Evolutionary conservation across 2,329 filamentous ascomycete species (phyloP).

Genomic region (Phialophora tarda): DNA sequence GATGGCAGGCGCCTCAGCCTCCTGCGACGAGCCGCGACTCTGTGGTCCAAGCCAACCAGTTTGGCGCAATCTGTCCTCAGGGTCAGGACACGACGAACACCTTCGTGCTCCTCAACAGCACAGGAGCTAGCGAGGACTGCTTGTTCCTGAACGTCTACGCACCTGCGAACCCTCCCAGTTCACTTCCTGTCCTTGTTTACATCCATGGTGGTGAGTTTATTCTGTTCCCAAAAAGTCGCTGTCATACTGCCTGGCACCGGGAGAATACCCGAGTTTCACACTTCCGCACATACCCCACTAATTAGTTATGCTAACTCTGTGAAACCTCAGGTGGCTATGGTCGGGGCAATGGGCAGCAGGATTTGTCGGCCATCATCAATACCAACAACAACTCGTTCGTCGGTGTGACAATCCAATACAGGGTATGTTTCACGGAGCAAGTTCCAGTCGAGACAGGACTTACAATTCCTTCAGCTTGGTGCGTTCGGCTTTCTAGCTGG

Average conservation of each 20-base stretch:
- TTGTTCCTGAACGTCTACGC: constrained; percentile 51
- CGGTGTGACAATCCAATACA: constrained; percentile 57
- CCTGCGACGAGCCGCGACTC: constrained; percentile 40
- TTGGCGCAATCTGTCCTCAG: constrained; percentile 46
- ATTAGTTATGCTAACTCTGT: neutral
- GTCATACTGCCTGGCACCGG: neutral
- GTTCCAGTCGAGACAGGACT: constrained; percentile 2
- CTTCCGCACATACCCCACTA: neutral
- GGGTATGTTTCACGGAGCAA: constrained; percentile 45
- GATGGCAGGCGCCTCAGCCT: constrained; percentile 45
- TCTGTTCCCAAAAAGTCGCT: neutral
- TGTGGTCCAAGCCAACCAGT: constrained; percentile 40
- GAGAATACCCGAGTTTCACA: neutral
- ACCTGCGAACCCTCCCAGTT: constrained; percentile 41
- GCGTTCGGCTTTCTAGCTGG: constrained; percentile 59
- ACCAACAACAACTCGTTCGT: constrained; percentile 57
- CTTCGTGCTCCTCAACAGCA: constrained; percentile 28
- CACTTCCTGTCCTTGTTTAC: constrained; percentile 48
- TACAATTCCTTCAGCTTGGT: constrained; percentile 44
- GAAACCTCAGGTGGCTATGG: constrained; percentile 43
- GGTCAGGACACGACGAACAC: constrained; percentile 35
- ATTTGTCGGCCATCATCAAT: constrained; percentile 52
- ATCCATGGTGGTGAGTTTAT: constrained; percentile 43
- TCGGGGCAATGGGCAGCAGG: constrained; percentile 43
- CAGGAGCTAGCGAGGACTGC: constrained; percentile 48